Conservation (phyloP, 75 land plant genomes). For the Ceratopteris richardii region DNA sequence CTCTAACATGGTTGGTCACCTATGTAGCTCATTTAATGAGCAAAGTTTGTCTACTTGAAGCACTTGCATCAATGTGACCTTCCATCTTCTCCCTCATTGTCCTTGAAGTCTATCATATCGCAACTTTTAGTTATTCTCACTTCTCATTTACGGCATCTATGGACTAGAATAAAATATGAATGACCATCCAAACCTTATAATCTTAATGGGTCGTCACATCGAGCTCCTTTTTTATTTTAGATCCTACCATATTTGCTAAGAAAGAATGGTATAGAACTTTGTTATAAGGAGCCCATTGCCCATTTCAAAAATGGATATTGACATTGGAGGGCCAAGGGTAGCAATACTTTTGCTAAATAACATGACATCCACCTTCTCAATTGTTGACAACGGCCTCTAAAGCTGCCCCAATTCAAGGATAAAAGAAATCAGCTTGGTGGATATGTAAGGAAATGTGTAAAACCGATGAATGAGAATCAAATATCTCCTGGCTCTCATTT, state of each 20-base stretch:
- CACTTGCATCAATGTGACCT: no score
- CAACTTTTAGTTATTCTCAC: background rate
- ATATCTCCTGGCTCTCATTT: constrained; percentile 98
- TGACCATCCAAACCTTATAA: constrained; percentile 17
- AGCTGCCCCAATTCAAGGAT: constrained; percentile 86
- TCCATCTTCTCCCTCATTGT: no score
- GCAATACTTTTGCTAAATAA: constrained; percentile 1
- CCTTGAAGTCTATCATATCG: no score
- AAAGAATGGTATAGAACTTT: background rate
- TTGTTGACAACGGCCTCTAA: constrained; percentile 43
- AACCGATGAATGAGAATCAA: constrained; percentile 68
- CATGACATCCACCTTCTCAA: constrained; percentile 12
- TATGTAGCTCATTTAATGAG: no score
- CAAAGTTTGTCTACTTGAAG: no score
- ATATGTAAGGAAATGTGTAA: constrained; percentile 60
- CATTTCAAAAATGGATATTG: no score
- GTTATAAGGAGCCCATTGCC: no score
- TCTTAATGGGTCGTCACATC: constrained; percentile 33
- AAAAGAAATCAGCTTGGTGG: constrained; percentile 66
- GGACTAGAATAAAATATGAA: constrained; percentile 14
- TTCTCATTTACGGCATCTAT: constrained; percentile 14
- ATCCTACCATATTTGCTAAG: constrained; percentile 17
- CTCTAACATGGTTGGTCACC: no score
- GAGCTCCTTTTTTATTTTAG: constrained; percentile 28
- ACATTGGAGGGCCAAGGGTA: no score